Evolutionary conservation across 805 yeast genomes (phyloP).

Genomic region (Metschnikowia proteae): DNA sequence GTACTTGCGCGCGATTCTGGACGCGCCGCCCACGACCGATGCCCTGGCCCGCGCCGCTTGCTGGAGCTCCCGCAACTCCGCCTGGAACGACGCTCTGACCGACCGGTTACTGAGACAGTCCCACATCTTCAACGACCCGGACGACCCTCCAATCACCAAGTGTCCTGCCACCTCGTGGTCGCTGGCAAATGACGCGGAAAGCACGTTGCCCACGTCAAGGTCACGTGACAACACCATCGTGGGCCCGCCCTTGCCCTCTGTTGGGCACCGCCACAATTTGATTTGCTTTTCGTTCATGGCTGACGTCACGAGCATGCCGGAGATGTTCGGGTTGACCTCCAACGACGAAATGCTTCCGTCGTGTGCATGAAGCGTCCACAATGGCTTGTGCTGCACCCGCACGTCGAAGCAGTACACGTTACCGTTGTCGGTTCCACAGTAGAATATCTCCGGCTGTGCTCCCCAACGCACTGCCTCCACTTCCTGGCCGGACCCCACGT

Average conservation of each 20-base stretch:
- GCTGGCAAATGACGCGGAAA: conserved; percentile 77
- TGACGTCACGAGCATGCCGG: conserved; percentile 76
- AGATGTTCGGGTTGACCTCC: conserved; percentile 60
- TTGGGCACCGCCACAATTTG: conserved; percentile 81
- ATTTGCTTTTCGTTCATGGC: conserved; percentile 87
- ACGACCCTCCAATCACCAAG: conserved; percentile 82
- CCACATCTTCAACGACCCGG: conserved; percentile 85
- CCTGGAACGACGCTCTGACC: conserved; percentile 65
- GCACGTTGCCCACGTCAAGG: conserved; percentile 90
- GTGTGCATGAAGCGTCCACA: conserved; percentile 97
- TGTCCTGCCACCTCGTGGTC: conserved; percentile 85
- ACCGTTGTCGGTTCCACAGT: conserved; percentile 91
- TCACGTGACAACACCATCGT: conserved; percentile 88
- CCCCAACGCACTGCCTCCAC: conserved; percentile 81
- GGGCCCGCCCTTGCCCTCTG: conserved; percentile 47
- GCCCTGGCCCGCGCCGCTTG: conserved; percentile 56
- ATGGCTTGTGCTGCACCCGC: conserved; percentile 60
- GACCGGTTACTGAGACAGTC: conserved; percentile 81
- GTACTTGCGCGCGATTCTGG: conserved; percentile 76
- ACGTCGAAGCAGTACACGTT: conserved; percentile 85
- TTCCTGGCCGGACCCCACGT: conserved; percentile 67
- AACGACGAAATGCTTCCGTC: conserved; percentile 89
- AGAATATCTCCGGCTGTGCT: conserved; percentile 49
- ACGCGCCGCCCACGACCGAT: conserved; percentile 50
- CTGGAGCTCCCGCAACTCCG: conserved; percentile 54